These are phyloP conservation scores for Serendipita sp. DNA, from an alignment of 768 basidiomycete species.

Conservation along the genomic window DNA sequence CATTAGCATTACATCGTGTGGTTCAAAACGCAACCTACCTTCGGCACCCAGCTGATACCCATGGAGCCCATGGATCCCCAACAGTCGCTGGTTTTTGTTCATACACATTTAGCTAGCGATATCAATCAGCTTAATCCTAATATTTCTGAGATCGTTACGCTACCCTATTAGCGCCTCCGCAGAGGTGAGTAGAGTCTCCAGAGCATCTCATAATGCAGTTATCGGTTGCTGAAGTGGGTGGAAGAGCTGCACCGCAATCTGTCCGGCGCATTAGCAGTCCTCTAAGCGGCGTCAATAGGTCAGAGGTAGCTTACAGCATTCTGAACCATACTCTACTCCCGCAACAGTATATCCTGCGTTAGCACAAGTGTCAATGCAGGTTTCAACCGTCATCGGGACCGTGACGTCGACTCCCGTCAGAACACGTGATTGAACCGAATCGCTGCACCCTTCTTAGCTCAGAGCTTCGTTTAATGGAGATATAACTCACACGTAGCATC, in stretches of 20 bases:
- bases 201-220: neutral
- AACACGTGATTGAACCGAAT: conserved; percentile 50
- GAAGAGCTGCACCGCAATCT: conserved; percentile 7
- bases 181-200: neutral
- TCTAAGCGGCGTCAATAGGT: too few relatives aligned
- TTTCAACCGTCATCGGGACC: conserved; percentile 36
- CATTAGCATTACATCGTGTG: too few relatives aligned
- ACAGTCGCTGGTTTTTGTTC: too few relatives aligned
- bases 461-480: neutral
- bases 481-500: conserved; percentile 30
- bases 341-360: conserved; percentile 45
- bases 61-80: too few relatives aligned
- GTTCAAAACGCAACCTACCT: too few relatives aligned
- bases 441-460: conserved; percentile 14
- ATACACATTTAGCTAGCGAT: too few relatives aligned
- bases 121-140: neutral
- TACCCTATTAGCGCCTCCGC: neutral
- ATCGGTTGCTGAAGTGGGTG: neutral
- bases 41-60: too few relatives aligned
- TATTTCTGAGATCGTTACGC: too few relatives aligned
- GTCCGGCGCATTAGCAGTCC: too few relatives aligned
- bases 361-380: conserved; percentile 45
- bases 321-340: conserved; percentile 38
- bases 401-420: conserved; percentile 29
- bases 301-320: neutral